Base-by-base conservation (phyloP, 2,329 filamentous ascomycete genomes). In the Talaromyces sp. region DNA sequence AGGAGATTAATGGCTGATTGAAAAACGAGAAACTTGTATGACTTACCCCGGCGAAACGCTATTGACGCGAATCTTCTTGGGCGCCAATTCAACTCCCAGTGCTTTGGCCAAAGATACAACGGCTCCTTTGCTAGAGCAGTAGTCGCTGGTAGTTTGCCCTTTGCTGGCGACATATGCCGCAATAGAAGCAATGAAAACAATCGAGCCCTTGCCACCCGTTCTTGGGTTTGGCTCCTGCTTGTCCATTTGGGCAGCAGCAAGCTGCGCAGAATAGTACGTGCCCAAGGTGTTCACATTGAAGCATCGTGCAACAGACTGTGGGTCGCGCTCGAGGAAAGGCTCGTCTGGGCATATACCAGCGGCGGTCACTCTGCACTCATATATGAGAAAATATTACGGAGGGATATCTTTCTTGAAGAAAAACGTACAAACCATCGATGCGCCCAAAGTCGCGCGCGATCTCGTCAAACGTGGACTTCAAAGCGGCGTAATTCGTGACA, bases 131-230 rank as follows among this genome's bases (percentile, higher is more conserved):
- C 75, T 78, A 2, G 75, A 79, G 65, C 79, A 81, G 59, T 82
- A 82, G 5, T 78, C 78, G 47, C 76, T 79, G 54, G 77, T 80
- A 36, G 76, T 69, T 67, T 84, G 81, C 14, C 77, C 79, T 8
- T 79, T 75, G 18, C 83, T 79, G 0, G 82, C 82, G 65, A 83
- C 81, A 60, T 82, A 74, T 31, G 79, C 79, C 0, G 82, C 82
- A 66, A 85, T 84, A 59, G 81, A 83, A 0, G 82, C 82, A 0
- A 85, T 79, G 3, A 85, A 69, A 10, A 85, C 75, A 58, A 85
- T 84, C 61, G 81, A 83, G 0, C 82, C 82, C 59, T 77, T 78
- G 0, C 82, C 83, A 2, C 77, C 77, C 64, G 80, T 84, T 50
- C 44, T 50, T 50, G n/a, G n/a, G 10, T 27, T 50, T 23, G 44